phyloP scores from a whole-genome alignment of 371 early-diverging fungal species.

The Catenaria anguillulae region DNA sequence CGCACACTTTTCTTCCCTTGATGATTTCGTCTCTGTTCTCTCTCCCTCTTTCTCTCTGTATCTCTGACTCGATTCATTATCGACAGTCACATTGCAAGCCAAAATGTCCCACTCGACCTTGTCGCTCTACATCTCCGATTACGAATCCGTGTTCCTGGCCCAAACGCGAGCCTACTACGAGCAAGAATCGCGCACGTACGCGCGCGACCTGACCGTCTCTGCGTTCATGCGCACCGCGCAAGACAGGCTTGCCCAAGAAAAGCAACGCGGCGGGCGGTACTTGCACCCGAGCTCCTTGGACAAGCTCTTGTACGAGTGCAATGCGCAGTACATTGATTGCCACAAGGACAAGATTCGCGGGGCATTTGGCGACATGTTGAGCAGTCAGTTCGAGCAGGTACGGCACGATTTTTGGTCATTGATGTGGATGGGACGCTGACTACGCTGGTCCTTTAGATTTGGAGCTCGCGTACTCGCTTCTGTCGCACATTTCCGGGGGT shows the following conservation, averaged over 20 bases:
- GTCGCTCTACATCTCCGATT: constrained; percentile 59
- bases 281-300: constrained; percentile 5
- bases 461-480: constrained; percentile 47
- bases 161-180: constrained; percentile 55
- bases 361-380: background rate
- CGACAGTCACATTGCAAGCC: background rate
- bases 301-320: background rate
- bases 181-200: constrained; percentile 44
- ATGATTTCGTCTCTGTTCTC: background rate
- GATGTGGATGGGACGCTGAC: background rate
- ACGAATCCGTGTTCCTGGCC: constrained; percentile 55
- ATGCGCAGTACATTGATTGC: background rate
- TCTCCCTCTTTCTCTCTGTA: too few species aligned
- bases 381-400: too few species aligned
- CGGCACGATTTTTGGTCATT: background rate
- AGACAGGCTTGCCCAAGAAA: constrained; percentile 1
- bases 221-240: constrained; percentile 32
- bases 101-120: constrained; percentile 45
- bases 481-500: constrained; percentile 47
- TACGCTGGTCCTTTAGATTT: constrained; percentile 49
- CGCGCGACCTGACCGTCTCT: constrained; percentile 42
- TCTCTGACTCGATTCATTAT: too few species aligned
- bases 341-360: background rate
- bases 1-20: background rate
- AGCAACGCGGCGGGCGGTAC: background rate